These are phyloP conservation scores for Adansonia gregorii DNA, from an alignment of 441 rosid species.

Conservation along the genomic window DNA sequence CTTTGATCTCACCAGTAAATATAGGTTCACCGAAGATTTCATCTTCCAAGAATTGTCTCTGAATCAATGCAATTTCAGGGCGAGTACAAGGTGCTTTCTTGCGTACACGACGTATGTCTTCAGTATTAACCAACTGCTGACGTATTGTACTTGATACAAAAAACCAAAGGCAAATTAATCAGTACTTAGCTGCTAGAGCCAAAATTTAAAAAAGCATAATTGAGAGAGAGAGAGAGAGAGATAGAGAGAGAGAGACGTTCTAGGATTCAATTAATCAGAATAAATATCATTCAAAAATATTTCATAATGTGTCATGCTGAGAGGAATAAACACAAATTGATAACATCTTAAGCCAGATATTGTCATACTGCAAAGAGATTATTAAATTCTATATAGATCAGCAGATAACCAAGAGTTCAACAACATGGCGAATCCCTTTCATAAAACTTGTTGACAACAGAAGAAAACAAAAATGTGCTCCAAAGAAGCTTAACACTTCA, in stretches of 20 bases:
- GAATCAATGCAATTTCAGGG: slow-evolving; percentile 82
- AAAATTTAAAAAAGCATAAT: neutral
- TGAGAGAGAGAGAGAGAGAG: neutral
- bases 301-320: slow-evolving; percentile 8
- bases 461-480: neutral
- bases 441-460: slow-evolving; percentile 17
- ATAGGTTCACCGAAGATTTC: slow-evolving; percentile 66
- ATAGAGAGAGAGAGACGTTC: neutral
- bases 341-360: neutral
- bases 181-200: slow-evolving; percentile 20
- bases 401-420: neutral
- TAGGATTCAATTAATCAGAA: slow-evolving; percentile 14
- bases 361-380: too few relatives aligned
- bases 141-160: slow-evolving; percentile 74
- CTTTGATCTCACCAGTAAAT: slow-evolving; percentile 69
- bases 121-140: slow-evolving; percentile 82
- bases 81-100: slow-evolving; percentile 98
- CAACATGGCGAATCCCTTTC: neutral
- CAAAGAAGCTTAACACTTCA: neutral
- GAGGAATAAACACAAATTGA: neutral
- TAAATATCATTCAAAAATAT: slow-evolving; percentile 23
- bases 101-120: slow-evolving; percentile 88
- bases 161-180: slow-evolving; percentile 33
- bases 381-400: neutral
- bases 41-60: slow-evolving; percentile 72